phyloP scores from a whole-genome alignment of 495 filamentous ascomycete species.

The Penicillium parvum region DNA sequence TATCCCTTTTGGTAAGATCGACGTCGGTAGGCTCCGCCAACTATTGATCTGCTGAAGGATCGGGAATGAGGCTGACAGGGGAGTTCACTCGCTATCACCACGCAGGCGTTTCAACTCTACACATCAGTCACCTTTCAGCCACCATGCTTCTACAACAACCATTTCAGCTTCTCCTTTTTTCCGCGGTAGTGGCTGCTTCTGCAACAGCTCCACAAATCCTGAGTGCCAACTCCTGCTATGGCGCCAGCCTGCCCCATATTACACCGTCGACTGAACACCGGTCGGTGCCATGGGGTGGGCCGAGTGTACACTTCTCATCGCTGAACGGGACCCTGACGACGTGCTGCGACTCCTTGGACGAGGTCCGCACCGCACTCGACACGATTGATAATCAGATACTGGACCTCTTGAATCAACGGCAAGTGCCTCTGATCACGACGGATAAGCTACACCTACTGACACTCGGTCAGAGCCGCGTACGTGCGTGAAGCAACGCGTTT shows the following conservation, averaged over 20 bases:
- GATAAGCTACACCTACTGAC: background rate
- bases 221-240: constrained; percentile 2
- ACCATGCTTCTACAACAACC: background rate
- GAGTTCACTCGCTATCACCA: background rate
- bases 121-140: background rate
- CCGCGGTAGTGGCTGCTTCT: background rate
- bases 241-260: background rate
- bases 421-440: background rate
- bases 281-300: background rate
- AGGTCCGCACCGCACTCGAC: constrained; percentile 2
- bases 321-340: constrained; percentile 2
- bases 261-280: constrained; percentile 4
- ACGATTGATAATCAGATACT: background rate
- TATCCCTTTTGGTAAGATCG: too few relatives aligned
- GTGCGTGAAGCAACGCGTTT: constrained; percentile 8
- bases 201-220: background rate
- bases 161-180: background rate
- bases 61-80: background rate
- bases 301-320: constrained; percentile 6
- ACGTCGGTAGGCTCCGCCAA: too few relatives aligned
- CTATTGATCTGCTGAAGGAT: too few relatives aligned
- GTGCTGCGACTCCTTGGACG: constrained; percentile 2
- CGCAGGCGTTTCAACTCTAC: too few relatives aligned
- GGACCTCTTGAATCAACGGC: background rate
- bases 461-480: background rate